Evolutionary conservation across 163 green algal species (phyloP).

Genomic region (Chlamydomonas reinhardtii): DNA sequence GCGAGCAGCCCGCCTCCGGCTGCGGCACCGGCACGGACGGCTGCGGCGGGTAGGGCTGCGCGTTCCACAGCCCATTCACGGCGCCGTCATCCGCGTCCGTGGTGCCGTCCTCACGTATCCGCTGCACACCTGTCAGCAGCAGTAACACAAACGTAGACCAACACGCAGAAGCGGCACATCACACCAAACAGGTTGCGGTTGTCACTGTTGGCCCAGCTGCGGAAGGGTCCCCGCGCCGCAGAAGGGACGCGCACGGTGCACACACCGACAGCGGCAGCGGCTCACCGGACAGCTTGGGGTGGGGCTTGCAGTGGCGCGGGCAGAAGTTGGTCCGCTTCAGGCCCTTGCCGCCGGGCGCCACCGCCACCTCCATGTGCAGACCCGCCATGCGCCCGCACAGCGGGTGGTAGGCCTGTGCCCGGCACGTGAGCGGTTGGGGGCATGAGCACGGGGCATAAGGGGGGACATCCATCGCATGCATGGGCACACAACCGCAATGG

Average conservation of each 20-base stretch:
- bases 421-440: too few species aligned
- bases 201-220: too few species aligned
- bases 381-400: constrained; percentile 91
- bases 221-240: too few species aligned
- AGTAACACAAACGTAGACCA: too few species aligned
- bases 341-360: neutral
- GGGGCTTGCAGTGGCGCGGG: constrained; percentile 78
- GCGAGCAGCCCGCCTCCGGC: constrained; percentile 70
- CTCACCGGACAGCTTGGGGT: constrained; percentile 71
- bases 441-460: too few species aligned
- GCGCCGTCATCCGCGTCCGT: constrained; percentile 25
- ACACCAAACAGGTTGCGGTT: too few species aligned
- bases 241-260: too few species aligned
- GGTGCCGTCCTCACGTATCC: constrained; percentile 46
- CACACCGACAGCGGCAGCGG: too few species aligned
- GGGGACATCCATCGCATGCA: too few species aligned
- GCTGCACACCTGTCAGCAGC: constrained; percentile 37
- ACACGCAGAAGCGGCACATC: too few species aligned
- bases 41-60: constrained; percentile 81
- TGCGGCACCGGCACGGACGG: constrained; percentile 67
- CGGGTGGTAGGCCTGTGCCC: constrained; percentile 92
- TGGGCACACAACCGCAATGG: too few species aligned
- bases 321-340: constrained; percentile 81
- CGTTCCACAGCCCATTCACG: constrained; percentile 80
- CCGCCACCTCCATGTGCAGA: constrained; percentile 88